Percentiles rank a stretch among this genome's conserved stretches.
Conservation (phyloP, 345 rosid genomes). For the Cardamine resedifolia region DNA sequence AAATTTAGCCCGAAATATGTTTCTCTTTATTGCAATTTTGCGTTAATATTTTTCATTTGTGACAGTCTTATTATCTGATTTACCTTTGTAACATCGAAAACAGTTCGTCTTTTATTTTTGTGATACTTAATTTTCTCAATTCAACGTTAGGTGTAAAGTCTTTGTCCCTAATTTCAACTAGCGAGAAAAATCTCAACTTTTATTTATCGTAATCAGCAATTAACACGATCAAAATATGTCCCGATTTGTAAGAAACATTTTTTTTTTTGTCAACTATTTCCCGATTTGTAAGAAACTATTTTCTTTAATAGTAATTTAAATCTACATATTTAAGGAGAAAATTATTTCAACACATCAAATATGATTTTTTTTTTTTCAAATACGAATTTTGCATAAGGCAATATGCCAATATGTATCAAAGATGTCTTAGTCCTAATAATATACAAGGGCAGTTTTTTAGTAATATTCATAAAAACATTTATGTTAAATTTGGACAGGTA, state of each 20-base stretch:
- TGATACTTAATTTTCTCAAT: neutral
- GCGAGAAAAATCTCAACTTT: neutral
- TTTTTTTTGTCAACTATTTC: neutral
- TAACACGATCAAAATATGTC: neutral
- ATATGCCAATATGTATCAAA: too few relatives aligned
- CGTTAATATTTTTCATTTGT: neutral
- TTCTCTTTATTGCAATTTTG: neutral
- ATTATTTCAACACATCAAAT: neutral
- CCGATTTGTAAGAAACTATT: neutral
- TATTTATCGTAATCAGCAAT: neutral
- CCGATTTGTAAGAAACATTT: neutral
- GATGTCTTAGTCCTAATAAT: too few relatives aligned
- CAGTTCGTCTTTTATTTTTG: neutral
- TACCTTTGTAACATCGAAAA: slow-evolving; percentile 5
- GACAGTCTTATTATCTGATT: neutral
- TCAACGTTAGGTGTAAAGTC: neutral
- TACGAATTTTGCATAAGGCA: neutral
- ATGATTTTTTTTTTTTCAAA: too few relatives aligned
- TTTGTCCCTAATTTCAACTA: slow-evolving; percentile 1
- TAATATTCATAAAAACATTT: neutral
- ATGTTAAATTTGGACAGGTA: neutral
- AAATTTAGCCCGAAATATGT: neutral
- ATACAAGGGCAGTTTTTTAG: neutral
- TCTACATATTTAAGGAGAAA: neutral
- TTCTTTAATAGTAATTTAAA: neutral